phyloP scores from a whole-genome alignment of 2,329 filamentous ascomycete species.

The Chaetomiaceae sp. region DNA sequence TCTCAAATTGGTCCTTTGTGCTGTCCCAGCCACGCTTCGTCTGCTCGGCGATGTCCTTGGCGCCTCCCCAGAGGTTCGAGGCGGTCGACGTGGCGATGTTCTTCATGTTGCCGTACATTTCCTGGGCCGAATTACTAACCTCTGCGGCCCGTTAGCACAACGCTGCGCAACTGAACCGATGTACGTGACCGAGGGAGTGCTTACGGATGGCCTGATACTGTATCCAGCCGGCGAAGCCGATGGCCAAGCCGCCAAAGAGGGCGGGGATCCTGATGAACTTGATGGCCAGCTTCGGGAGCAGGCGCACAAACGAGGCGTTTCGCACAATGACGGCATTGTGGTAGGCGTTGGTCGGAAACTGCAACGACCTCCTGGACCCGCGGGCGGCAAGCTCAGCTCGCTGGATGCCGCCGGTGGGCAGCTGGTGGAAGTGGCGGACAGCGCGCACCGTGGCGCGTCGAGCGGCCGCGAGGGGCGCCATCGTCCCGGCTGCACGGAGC shows the following conservation, averaged over 20 bases:
- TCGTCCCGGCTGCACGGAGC: conserved; percentile 67
- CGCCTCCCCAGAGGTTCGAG: conserved; percentile 61
- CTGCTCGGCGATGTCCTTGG: conserved; percentile 70
- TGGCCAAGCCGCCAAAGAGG: conserved; percentile 81
- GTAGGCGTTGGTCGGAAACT: conserved; percentile 76
- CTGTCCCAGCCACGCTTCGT: conserved; percentile 75
- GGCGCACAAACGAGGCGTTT: conserved; percentile 58
- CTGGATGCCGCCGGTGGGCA: conserved; percentile 63
- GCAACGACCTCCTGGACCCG: conserved; percentile 57
- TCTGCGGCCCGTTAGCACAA: conserved; percentile 38
- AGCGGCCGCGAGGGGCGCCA: conserved; percentile 54
- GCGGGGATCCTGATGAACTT: conserved; percentile 86
- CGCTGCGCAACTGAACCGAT: background rate
- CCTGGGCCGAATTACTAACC: conserved; percentile 70
- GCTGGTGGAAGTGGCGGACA: conserved; percentile 59
- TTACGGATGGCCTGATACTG: conserved; percentile 90
- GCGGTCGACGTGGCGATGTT: conserved; percentile 67
- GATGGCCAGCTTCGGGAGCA: conserved; percentile 79
- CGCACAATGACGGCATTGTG: conserved; percentile 67
- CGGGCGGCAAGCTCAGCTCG: conserved; percentile 58
- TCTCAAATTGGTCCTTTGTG: conserved; percentile 69
- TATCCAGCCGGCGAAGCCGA: conserved; percentile 83
- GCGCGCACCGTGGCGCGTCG: conserved; percentile 52
- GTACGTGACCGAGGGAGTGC: conserved; percentile 30
- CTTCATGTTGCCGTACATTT: conserved; percentile 66